Evolutionary conservation across 305 asterid genomes (phyloP).

Genomic region (Solanum chacoense): DNA sequence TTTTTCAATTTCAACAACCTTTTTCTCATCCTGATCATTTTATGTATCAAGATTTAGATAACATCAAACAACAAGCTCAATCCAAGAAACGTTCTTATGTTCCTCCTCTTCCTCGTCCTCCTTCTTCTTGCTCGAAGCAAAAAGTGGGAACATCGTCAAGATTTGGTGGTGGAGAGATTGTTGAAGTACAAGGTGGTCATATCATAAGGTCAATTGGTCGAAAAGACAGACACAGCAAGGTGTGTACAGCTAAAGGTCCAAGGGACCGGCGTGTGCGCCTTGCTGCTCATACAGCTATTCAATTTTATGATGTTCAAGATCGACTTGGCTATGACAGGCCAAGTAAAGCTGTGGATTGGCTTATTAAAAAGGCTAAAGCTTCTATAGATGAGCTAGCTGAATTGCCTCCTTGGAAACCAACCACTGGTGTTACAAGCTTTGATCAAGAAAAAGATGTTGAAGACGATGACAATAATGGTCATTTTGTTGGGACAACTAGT

Average conservation of each 20-base stretch:
- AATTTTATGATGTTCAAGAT: conserved; percentile 90
- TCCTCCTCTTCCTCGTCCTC: neutral
- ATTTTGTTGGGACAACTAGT: conserved; percentile 13
- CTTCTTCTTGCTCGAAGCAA: conserved; percentile 13
- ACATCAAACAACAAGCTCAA: conserved; percentile 1
- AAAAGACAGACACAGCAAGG: conserved; percentile 92
- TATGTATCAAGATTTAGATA: neutral
- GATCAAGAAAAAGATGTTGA: conserved; percentile 2
- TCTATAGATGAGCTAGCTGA: conserved; percentile 77
- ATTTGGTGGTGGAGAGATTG: conserved; percentile 58
- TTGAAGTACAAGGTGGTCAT: conserved; percentile 90
- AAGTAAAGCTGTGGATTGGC: conserved; percentile 95
- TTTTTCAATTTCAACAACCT: conserved; percentile 9
- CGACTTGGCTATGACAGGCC: conserved; percentile 94
- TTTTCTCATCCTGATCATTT: neutral
- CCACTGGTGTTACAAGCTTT: neutral
- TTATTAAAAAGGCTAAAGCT: conserved; percentile 65
- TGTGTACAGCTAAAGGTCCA: conserved; percentile 85
- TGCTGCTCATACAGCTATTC: conserved; percentile 92
- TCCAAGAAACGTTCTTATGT: conserved; percentile 31
- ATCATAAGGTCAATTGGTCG: conserved; percentile 68
- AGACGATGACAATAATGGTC: neutral
- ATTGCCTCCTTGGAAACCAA: conserved; percentile 80
- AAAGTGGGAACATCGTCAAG: conserved; percentile 27
- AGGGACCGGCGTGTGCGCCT: conserved; percentile 92